These are phyloP conservation scores for Teratosphaeriaceae sp. DNA, from an alignment of 2,329 filamentous ascomycete genomes.

Conservation along the genomic window DNA sequence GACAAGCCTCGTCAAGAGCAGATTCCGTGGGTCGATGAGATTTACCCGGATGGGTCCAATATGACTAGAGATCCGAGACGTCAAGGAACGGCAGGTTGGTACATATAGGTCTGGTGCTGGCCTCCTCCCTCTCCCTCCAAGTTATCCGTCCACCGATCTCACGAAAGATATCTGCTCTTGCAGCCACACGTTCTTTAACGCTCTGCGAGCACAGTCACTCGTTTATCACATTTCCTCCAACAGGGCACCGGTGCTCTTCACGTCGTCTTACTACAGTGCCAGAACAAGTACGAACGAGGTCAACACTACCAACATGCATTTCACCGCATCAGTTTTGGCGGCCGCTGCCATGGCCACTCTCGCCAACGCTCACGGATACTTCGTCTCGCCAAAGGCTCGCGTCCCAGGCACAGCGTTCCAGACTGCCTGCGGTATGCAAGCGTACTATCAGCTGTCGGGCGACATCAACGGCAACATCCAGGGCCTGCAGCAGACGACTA, in stretches of 20 bases:
- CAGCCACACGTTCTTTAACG: not conserved
- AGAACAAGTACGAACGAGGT: not conserved
- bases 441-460: constrained; percentile 46
- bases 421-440: constrained; percentile 48
- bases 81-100: not conserved
- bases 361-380: constrained; percentile 49
- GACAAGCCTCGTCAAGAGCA: not conserved
- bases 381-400: constrained; percentile 43
- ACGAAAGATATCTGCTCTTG: not conserved
- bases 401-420: constrained; percentile 46
- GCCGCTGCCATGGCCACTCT: constrained; percentile 39
- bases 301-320: constrained; percentile 5
- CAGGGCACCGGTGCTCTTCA: constrained; percentile 2
- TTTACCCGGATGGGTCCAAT: not conserved
- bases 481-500: constrained; percentile 45
- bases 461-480: constrained; percentile 55
- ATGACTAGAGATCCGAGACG: not conserved
- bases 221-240: constrained; percentile 1
- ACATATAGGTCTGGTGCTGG: not conserved
- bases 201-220: constrained; percentile 5
- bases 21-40: no score
- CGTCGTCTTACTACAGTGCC: not conserved
- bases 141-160: not conserved
- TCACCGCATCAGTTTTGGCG: constrained; percentile 33
- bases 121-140: not conserved